These are phyloP conservation scores for Xylariomycetidae sp. DNA, from an alignment of 2,329 filamentous ascomycete genomes.

Conservation along the genomic window DNA sequence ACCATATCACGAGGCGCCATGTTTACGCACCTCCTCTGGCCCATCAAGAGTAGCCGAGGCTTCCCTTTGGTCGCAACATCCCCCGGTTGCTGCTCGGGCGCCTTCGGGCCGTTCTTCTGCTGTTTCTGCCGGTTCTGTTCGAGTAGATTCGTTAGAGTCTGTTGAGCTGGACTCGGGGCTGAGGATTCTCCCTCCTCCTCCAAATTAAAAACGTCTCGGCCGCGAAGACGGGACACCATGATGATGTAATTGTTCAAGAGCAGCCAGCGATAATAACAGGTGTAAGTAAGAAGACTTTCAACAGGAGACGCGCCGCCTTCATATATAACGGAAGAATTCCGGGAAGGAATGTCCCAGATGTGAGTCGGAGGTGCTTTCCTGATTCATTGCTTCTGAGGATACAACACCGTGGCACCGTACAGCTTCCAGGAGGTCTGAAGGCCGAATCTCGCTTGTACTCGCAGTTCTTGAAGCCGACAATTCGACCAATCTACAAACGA, in stretches of 20 bases:
- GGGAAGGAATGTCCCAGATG: neutral
- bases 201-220: constrained; percentile 15
- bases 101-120: constrained; percentile 43
- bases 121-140: constrained; percentile 55
- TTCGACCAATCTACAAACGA: constrained; percentile 20
- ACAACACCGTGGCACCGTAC: neutral
- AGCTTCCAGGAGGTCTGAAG: constrained; percentile 4
- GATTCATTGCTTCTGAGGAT: neutral
- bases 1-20: too few relatives aligned
- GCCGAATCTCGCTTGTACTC: too few relatives aligned
- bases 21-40: constrained; percentile 74
- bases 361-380: neutral
- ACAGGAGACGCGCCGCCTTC: neutral
- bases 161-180: constrained; percentile 49
- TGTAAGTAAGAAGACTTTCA: constrained; percentile 1
- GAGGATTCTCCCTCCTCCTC: constrained; percentile 11
- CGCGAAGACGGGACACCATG: constrained; percentile 27
- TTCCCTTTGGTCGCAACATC: constrained; percentile 58
- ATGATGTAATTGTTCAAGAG: too few relatives aligned
- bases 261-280: too few relatives aligned
- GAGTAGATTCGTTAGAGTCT: constrained; percentile 59
- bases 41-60: constrained; percentile 88
- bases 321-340: constrained; percentile 1
- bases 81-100: constrained; percentile 37
- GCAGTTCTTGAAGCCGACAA: too few relatives aligned